Percentiles rank a stretch among this genome's conserved stretches.
These are phyloP conservation scores for Nicotiana undulata DNA, from an alignment of 257 asterid species.

Conservation along the genomic window DNA sequence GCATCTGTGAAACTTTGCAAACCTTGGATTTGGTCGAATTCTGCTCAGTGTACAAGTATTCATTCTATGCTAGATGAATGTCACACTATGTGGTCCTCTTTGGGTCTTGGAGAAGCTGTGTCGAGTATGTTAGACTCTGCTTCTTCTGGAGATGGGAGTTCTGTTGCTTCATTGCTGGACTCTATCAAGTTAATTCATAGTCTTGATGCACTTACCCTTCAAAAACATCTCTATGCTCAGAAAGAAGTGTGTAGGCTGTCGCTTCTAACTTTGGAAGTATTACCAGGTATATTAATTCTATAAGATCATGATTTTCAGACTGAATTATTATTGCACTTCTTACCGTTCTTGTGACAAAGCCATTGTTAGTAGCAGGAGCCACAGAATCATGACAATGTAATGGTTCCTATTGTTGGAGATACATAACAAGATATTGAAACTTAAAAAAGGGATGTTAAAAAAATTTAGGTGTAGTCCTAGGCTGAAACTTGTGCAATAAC, in stretches of 20 bases:
- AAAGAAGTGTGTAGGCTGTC: constrained; percentile 55
- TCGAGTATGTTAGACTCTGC: constrained; percentile 29
- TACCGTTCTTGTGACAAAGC: background rate
- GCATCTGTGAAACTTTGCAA: constrained; percentile 62
- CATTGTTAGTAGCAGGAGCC: background rate
- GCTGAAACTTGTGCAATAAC: background rate
- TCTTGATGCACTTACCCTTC: constrained; percentile 53
- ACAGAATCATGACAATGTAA: background rate
- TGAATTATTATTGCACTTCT: background rate
- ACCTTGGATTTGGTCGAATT: constrained; percentile 56
- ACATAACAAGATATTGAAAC: background rate
- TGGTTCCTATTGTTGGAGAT: background rate
- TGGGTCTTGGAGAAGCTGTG: constrained; percentile 64
- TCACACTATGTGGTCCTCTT: constrained; percentile 46
- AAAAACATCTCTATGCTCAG: constrained; percentile 33
- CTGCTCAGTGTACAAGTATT: constrained; percentile 28
- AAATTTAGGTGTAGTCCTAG: background rate
- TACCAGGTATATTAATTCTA: constrained; percentile 44
- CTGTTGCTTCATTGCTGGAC: constrained; percentile 26
- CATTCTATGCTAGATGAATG: constrained; percentile 49
- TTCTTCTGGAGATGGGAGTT: constrained; percentile 15
- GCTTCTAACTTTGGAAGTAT: constrained; percentile 40
- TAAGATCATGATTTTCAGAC: background rate
- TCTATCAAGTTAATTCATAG: constrained; percentile 39
- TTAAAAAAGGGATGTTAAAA: background rate